A percentile compares a stretch with the other conserved stretches of the same genome.
Conservation (phyloP, 257 asterid genomes). For the Solanum piurae region DNA sequence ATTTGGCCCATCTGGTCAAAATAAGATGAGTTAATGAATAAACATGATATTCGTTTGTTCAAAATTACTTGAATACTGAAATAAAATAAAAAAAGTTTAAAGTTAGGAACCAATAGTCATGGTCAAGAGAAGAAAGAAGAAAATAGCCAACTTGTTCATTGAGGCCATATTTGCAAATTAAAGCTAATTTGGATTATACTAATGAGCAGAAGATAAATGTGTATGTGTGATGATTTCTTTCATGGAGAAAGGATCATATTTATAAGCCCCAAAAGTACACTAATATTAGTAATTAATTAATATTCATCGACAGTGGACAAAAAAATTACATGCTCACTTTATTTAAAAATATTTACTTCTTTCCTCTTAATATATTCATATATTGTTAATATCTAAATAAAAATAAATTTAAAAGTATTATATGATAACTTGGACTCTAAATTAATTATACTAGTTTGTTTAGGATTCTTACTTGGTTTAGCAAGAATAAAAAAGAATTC, state of each 20-base stretch:
- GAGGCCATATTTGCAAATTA: not conserved
- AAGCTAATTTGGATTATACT: not conserved
- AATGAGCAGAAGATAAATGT: not conserved
- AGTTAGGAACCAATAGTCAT: not conserved
- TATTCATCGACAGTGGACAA: fast-evolving
- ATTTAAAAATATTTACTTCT: no score
- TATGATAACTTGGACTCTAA: fast-evolving
- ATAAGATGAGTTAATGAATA: no score
- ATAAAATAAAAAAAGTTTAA: not conserved
- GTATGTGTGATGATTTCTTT: not conserved
- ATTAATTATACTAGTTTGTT: not conserved
- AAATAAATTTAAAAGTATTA: no score
- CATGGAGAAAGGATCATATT: not conserved
- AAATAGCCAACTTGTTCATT: not conserved
- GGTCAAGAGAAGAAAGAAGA: not conserved
- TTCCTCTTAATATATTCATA: no score
- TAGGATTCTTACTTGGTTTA: not conserved
- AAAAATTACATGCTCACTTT: not conserved
- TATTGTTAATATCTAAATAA: no score
- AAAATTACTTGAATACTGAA: no score
- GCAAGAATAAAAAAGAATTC: not conserved
- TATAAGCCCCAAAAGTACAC: not conserved
- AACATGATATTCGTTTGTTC: no score
- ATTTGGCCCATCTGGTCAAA: no score
- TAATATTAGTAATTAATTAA: not conserved